Conservation (phyloP, 1,284 basidiomycete genomes). For the Volvariella volvacea region DNA sequence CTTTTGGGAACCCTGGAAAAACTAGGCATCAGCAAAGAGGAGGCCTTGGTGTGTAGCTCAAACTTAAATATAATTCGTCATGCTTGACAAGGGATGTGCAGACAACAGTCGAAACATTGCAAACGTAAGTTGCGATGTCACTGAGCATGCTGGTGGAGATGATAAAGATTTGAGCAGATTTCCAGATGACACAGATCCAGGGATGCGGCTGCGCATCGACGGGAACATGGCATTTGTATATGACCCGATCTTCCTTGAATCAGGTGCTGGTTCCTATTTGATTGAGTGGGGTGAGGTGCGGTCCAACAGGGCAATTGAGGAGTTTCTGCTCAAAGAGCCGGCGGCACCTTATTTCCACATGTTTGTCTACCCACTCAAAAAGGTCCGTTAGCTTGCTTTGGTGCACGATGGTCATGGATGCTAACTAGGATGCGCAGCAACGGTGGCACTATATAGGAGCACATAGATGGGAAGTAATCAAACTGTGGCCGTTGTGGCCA, state of each 20-base stretch:
- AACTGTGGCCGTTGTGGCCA: slow-evolving; percentile 27
- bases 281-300: slow-evolving; percentile 42
- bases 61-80: no score
- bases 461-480: slow-evolving; percentile 27
- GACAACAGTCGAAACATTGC: slow-evolving; percentile 4
- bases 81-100: no score
- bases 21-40: no score
- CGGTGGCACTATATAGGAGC: slow-evolving; percentile 43
- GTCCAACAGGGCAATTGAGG: slow-evolving; percentile 23
- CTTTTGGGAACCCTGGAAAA: no score
- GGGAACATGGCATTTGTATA: slow-evolving; percentile 39
- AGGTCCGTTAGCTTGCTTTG: slow-evolving; percentile 22
- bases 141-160: not conserved
- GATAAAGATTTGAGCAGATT: slow-evolving; percentile 23
- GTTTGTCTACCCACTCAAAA: slow-evolving; percentile 36
- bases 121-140: slow-evolving; percentile 9
- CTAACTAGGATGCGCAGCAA: slow-evolving; percentile 19
- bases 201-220: slow-evolving; percentile 29
- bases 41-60: no score
- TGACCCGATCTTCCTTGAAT: slow-evolving; percentile 48
- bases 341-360: slow-evolving; percentile 32
- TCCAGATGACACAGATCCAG: slow-evolving; percentile 21
- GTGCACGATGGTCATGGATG: not conserved
- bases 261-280: slow-evolving; percentile 31
- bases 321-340: slow-evolving; percentile 25